phyloP scores from a whole-genome alignment of 2,329 filamentous ascomycete genomes.

The Alternaria brassicicola region DNA sequence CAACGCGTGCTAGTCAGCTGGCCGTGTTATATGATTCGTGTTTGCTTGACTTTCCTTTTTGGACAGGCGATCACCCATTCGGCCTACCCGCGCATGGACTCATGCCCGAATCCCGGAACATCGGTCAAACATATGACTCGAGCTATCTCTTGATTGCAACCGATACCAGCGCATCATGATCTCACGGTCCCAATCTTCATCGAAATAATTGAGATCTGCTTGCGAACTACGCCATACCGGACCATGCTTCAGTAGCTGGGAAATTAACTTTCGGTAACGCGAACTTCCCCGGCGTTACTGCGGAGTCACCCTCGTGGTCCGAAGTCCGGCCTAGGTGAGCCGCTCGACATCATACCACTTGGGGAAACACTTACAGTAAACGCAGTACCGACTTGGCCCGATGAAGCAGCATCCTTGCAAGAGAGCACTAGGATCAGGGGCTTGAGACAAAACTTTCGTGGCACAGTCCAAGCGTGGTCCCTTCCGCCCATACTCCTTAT shows the following conservation, averaged over 20 bases:
- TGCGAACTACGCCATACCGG: neutral
- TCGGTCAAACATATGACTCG: neutral
- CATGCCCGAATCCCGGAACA: neutral
- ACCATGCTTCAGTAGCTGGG: neutral
- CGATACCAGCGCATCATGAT: neutral
- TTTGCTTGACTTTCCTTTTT: neutral
- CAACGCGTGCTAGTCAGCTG: neutral
- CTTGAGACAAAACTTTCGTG: conserved; percentile 1
- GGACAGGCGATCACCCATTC: neutral
- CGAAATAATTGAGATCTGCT: conserved; percentile 4
- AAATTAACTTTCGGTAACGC: conserved; percentile 5
- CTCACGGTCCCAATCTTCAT: neutral
- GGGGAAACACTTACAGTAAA: neutral
- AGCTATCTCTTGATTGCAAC: neutral
- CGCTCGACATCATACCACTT: neutral
- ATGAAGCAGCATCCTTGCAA: conserved; percentile 1
- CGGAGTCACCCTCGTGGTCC: conserved; percentile 7
- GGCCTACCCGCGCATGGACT: neutral
- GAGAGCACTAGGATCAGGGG: neutral
- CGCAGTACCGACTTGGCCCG: neutral
- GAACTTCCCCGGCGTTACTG: neutral
- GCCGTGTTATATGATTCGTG: neutral
- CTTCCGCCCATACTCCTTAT: neutral
- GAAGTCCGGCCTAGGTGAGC: conserved; percentile 1
- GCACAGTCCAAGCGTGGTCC: conserved; percentile 8